Evolutionary conservation across 2,329 filamentous ascomycete genomes (phyloP), one percentile per base, ranked within the genome.

Genomic region (Aureobasidium sp.): DNA sequence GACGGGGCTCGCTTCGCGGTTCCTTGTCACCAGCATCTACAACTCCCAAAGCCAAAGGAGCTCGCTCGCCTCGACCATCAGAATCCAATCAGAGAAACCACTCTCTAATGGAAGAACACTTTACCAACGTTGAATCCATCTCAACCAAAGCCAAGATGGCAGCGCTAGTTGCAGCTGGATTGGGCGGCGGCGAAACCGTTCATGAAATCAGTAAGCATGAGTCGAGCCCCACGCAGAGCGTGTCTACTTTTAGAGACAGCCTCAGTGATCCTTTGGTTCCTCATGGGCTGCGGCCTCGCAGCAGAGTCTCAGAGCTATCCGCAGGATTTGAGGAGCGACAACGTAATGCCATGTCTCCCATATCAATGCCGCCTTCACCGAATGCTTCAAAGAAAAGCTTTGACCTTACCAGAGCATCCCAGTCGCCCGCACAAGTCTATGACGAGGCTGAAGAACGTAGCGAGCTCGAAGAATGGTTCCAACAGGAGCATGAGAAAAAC

Each of bases 211-310:
- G 55, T 7, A 53, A 63, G 3, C 84, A 84, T 2, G 83, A 3
- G 83, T 17, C 73, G 85, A 96, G 92, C 69, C 93, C 93, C 0
- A 92, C 95, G 62, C 92, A 94, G 66, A 96, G 92, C 67, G 89
- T 96, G 17, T 93, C 90, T 11, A 94, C 92, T 64, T 93, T 91
- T 68, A 68, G 91, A 67, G 84, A 84, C 49, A 84, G 84, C 25
- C 60, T 55, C 19, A 57, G 35, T 23, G 68, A 70, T 37, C 67
- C 70, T 17, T 66, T 73, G 11, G 64, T 72, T 1, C 71, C 71
- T 9, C 63, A 65, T 29, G 69, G 67, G 2, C 62, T 72, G 19
- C 68, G 69, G 29, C 68, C 69, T n/a, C 64, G 63, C 19, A 72
- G 68, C 55, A 67, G 68, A 45, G 37, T 57, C 37, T 46, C 62